A percentile compares a stretch with the other conserved stretches of the same genome.
Conservation (phyloP, 768 basidiomycete species). For the Auricularia auricula-judae region DNA sequence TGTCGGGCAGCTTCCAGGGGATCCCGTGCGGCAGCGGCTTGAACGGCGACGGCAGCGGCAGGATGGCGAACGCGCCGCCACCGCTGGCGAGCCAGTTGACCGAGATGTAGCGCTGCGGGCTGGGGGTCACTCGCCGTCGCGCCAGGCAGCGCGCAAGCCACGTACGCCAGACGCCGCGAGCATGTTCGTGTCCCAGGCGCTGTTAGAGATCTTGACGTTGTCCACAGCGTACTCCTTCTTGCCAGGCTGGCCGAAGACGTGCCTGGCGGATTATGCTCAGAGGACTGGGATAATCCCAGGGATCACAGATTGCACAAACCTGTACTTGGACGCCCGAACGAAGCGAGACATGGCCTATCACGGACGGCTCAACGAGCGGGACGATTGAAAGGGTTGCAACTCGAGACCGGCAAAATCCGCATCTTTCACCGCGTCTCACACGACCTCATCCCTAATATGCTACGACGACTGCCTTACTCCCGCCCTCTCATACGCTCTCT, state of each 20-base stretch:
- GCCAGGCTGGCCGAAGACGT: slow-evolving; percentile 81
- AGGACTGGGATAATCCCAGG: slow-evolving; percentile 9
- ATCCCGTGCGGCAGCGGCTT: slow-evolving; percentile 37
- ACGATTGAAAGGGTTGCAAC: too few relatives aligned
- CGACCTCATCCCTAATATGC: too few relatives aligned
- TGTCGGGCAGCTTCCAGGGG: slow-evolving; percentile 79
- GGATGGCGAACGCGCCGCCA: slow-evolving; percentile 89
- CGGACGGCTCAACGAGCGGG: too few relatives aligned
- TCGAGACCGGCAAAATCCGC: too few relatives aligned
- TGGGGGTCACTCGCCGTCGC: background rate
- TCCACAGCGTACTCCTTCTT: slow-evolving; percentile 78
- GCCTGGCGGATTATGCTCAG: slow-evolving; percentile 32
- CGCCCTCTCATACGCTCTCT: too few relatives aligned
- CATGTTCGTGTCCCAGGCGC: slow-evolving; percentile 94
- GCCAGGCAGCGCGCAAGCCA: background rate
- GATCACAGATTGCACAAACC: slow-evolving; percentile 32
- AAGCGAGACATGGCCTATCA: slow-evolving; percentile 61
- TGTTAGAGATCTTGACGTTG: slow-evolving; percentile 77
- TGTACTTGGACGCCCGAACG: slow-evolving; percentile 78
- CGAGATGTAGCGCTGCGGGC: slow-evolving; percentile 63
- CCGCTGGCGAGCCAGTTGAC: slow-evolving; percentile 93
- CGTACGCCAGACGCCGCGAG: slow-evolving; percentile 73
- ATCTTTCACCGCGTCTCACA: too few relatives aligned
- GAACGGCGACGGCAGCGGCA: slow-evolving; percentile 75
- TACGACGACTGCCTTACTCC: too few relatives aligned